Conservation (phyloP, 2,329 filamentous ascomycete species). For the Exophiala phaeomuriformis region DNA sequence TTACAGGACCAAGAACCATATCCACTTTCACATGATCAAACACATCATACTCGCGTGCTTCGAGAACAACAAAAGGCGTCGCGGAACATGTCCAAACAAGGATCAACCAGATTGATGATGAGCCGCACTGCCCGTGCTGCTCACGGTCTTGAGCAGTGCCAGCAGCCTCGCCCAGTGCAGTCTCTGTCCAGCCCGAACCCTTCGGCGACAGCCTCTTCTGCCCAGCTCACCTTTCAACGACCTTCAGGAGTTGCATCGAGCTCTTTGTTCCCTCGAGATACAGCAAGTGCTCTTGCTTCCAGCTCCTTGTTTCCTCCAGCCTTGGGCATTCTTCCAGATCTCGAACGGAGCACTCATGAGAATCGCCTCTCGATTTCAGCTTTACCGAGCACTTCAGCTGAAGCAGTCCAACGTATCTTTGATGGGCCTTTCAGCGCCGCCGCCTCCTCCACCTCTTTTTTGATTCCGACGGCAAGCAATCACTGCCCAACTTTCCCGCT, state of each 20-base stretch:
- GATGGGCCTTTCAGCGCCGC: not conserved
- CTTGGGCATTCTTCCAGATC: not conserved
- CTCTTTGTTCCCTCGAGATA: slow-evolving; percentile 8
- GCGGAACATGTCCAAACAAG: too few species aligned
- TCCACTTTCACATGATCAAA: not conserved
- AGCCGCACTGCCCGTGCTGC: too few species aligned
- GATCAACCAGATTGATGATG: too few species aligned
- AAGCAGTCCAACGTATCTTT: not conserved
- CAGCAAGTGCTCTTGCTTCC: not conserved
- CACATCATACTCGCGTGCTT: too few species aligned
- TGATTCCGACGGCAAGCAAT: not conserved
- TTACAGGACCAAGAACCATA: not conserved
- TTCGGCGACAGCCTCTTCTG: not conserved
- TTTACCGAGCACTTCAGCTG: too few species aligned
- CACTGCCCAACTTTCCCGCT: slow-evolving; percentile 13
- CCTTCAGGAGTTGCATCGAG: slow-evolving; percentile 8
- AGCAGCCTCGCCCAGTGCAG: not conserved
- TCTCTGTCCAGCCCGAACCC: not conserved
- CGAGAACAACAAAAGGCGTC: too few species aligned
- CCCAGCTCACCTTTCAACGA: not conserved
- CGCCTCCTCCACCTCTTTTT: not conserved
- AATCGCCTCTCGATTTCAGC: too few species aligned
- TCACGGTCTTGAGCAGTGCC: not conserved
- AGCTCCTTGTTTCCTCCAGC: not conserved
- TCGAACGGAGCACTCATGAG: not conserved